Base-by-base conservation (phyloP, 1,139 yeast genomes). In the Taphrina betulina region DNA sequence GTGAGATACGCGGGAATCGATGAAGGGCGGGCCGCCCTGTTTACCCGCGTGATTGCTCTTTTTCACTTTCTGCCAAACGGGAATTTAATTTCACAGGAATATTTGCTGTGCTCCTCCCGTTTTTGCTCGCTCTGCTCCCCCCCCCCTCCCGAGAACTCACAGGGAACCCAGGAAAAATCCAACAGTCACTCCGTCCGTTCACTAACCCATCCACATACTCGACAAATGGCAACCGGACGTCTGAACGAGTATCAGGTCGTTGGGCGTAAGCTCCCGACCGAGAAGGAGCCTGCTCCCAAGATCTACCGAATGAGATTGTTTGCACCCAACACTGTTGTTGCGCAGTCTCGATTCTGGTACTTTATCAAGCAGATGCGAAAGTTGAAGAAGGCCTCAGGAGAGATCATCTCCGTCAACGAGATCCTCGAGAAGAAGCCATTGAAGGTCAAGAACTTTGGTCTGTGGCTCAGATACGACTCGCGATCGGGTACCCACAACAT, bases 401-500 rank as follows among this genome's bases (percentile, higher is more conserved):
- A 92, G 81, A 80, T 92, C 73, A 96, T 92, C 70, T 80, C 96
- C 66, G 83, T 92, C 71, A 89, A 88, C 83, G 78, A 59, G 59
- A 86, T 94, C 76, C 74, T 84, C 74, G 99, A 92, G 81, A 80
- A 90, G 75, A 88, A 81, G 82, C 98, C 98, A 78, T 87, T 95
- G 79, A 90, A 88, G 83, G 97, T 92, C 74, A 92, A 92, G 92
- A 92, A 90, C 88, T 92, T 89, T 75, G 98, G 97, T 82, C 78
- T 94, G 81, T 92, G 98, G 98, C 85, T 92, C 77, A 90, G 98
- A 83, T 92, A 94, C 88, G 98, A 94, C 77, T 92, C 99, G 69
- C 94, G 98, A 85, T 94, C 98, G 69, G 99, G 99, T 81, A 89
- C 95, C 74, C 98, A 94, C 95, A 92, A 92, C 95, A 92, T 92